Evolutionary conservation across 2,329 filamentous ascomycete species (phyloP).

Genomic region (Ophidiomyces ophidiicola): DNA sequence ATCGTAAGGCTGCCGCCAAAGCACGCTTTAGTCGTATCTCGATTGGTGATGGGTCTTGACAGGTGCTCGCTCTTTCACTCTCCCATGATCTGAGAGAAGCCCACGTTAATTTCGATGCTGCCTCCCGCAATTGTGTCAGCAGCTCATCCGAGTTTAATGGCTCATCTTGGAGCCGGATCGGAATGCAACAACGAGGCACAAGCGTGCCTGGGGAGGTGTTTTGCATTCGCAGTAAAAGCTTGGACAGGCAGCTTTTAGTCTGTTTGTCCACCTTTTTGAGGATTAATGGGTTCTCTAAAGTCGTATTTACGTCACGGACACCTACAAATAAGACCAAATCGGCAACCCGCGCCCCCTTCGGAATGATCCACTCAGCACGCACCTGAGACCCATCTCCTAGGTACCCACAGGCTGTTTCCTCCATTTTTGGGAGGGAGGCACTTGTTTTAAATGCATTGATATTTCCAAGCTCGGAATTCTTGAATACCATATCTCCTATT

Average conservation of each 20-base stretch:
- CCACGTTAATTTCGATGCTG: slow-evolving; percentile 6
- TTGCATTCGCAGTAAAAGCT: slow-evolving; percentile 3
- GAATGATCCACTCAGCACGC: slow-evolving; percentile 5
- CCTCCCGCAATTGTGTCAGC: background rate
- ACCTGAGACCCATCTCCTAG: slow-evolving; percentile 6
- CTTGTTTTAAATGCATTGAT: background rate
- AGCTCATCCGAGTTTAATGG: background rate
- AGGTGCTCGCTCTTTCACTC: background rate
- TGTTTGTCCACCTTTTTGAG: background rate
- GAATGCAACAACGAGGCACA: slow-evolving; percentile 1
- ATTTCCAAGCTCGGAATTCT: background rate
- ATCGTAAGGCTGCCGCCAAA: slow-evolving; percentile 2
- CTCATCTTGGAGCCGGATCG: background rate
- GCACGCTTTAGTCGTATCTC: background rate
- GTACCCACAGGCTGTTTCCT: slow-evolving; percentile 4
- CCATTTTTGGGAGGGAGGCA: slow-evolving; percentile 1
- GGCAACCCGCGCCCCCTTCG: background rate
- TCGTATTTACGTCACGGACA: background rate
- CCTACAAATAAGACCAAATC: slow-evolving; percentile 8
- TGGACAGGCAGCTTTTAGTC: background rate
- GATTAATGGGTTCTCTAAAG: background rate
- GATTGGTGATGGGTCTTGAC: background rate
- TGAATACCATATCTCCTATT: background rate
- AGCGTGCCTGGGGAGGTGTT: background rate
- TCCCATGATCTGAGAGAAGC: background rate